Percentiles rank a stretch among this genome's conserved stretches.
Evolutionary conservation across 148 eudicot genomes (phyloP).

Genomic region (Amaranthus hypochondriacus): DNA sequence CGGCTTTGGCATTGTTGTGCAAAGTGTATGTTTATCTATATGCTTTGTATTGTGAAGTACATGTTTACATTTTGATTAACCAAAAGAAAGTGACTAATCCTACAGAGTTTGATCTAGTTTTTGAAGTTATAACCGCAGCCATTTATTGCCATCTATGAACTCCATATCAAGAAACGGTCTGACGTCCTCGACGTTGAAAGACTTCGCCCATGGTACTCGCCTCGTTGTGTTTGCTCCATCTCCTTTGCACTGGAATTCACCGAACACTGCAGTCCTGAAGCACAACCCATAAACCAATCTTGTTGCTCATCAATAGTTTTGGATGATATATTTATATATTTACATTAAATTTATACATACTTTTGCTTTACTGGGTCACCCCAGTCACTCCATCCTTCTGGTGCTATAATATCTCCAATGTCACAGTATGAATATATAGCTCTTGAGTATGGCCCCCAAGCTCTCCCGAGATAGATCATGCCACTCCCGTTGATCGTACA

Average conservation of each 20-base stretch:
- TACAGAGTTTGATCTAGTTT: background rate
- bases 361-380: constrained; percentile 37
- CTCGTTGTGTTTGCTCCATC: constrained; percentile 52
- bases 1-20: too few relatives aligned
- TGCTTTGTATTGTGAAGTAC: constrained; percentile 13
- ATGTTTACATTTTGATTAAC: constrained; percentile 15
- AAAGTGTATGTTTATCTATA: too few relatives aligned
- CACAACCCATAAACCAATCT: background rate
- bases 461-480: constrained; percentile 58
- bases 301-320: background rate
- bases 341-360: constrained; percentile 29
- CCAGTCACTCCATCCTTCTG: constrained; percentile 84
- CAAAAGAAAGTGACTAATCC: background rate
- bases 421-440: constrained; percentile 57
- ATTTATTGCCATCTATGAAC: constrained; percentile 68
- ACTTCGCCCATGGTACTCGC: constrained; percentile 62
- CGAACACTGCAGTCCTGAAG: constrained; percentile 64
- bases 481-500: constrained; percentile 69
- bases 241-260: constrained; percentile 71
- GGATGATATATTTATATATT: too few relatives aligned
- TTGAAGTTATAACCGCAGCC: constrained; percentile 54
- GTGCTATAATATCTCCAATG: constrained; percentile 52
- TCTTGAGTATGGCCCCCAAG: constrained; percentile 86
- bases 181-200: constrained; percentile 41
- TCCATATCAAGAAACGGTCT: constrained; percentile 47